Evolutionary conservation across 768 basidiomycete species (phyloP).

Genomic region (Tylopilus plumbeoviolaceoides): DNA sequence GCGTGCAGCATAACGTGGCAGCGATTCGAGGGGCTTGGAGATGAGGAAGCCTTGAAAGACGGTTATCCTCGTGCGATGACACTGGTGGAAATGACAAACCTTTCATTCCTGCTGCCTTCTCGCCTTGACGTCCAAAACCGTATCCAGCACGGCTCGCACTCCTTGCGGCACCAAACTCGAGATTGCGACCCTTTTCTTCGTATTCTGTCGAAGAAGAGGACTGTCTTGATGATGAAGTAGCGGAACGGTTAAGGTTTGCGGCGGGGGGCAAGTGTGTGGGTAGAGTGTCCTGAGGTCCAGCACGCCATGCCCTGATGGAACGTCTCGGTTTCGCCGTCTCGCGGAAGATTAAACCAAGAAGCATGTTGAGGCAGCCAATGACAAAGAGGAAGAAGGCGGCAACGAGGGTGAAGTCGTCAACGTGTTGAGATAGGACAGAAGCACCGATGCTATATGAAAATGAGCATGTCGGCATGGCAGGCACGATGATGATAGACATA

Average conservation of each 20-base stretch:
- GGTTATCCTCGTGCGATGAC: slow-evolving; percentile 2
- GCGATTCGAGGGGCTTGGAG: slow-evolving; percentile 56
- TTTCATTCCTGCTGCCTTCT: slow-evolving; percentile 63
- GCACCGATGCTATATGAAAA: slow-evolving; percentile 53
- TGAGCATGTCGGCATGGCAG: slow-evolving; percentile 4
- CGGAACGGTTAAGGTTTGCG: slow-evolving; percentile 23
- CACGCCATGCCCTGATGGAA: slow-evolving; percentile 62
- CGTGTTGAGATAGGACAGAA: slow-evolving; percentile 70
- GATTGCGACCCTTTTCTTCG: slow-evolving; percentile 26
- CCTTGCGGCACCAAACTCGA: slow-evolving; percentile 21
- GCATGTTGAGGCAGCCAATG: slow-evolving; percentile 83
- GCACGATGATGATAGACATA: slow-evolving; percentile 34
- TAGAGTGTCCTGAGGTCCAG: slow-evolving; percentile 46
- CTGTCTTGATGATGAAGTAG: slow-evolving; percentile 20
- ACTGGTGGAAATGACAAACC: slow-evolving; percentile 33
- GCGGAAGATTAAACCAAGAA: slow-evolving; percentile 72
- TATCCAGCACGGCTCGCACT: slow-evolving; percentile 45
- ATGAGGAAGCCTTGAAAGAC: slow-evolving; percentile 47
- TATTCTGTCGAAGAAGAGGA: slow-evolving; percentile 28
- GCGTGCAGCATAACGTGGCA: slow-evolving; percentile 53
- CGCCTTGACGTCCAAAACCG: slow-evolving; percentile 79
- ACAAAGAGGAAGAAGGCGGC: slow-evolving; percentile 91
- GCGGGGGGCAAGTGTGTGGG: slow-evolving; percentile 38
- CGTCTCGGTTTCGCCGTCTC: slow-evolving; percentile 57
- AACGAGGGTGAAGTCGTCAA: slow-evolving; percentile 86